phyloP scores from a whole-genome alignment of 345 rosid genomes.

The Diplotaxis tenuifolia region DNA sequence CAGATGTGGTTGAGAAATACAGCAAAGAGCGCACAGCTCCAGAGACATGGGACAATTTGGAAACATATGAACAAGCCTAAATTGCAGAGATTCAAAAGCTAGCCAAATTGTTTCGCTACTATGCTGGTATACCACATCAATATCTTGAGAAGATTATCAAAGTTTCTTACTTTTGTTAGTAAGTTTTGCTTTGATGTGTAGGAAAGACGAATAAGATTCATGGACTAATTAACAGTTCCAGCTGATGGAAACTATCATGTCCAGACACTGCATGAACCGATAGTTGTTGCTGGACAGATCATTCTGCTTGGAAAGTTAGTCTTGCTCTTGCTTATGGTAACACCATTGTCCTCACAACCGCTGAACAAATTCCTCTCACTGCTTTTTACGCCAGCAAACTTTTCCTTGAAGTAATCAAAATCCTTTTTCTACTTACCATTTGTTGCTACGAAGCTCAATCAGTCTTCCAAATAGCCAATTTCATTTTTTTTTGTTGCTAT shows the following conservation, averaged over 20 bases:
- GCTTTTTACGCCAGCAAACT: slow-evolving; percentile 53
- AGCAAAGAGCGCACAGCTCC: slow-evolving; percentile 73
- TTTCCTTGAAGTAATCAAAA: slow-evolving; percentile 37
- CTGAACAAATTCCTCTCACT: slow-evolving; percentile 60
- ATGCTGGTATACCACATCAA: slow-evolving; percentile 52
- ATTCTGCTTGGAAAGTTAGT: slow-evolving; percentile 65
- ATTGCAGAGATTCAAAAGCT: slow-evolving; percentile 41
- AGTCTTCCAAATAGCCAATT: too few relatives aligned
- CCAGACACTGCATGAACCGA: slow-evolving; percentile 60
- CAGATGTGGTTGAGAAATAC: slow-evolving; percentile 85
- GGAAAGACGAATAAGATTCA: slow-evolving; percentile 68
- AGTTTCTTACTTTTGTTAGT: neutral
- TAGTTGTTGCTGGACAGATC: slow-evolving; percentile 63
- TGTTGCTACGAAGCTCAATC: too few relatives aligned
- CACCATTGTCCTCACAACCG: slow-evolving; percentile 53
- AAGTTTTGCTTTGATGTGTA: slow-evolving; percentile 19
- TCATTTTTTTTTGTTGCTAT: too few relatives aligned
- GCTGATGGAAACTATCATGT: slow-evolving; percentile 61
- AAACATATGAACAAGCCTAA: too few relatives aligned
- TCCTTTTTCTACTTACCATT: neutral
- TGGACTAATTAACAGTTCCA: slow-evolving; percentile 47
- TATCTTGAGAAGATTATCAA: neutral
- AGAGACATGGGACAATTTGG: slow-evolving; percentile 45
- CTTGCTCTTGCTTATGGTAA: slow-evolving; percentile 64
- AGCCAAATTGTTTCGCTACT: slow-evolving; percentile 69